Conservation (phyloP, 1,284 basidiomycete genomes). For the Microbotryomycetes sp. region DNA sequence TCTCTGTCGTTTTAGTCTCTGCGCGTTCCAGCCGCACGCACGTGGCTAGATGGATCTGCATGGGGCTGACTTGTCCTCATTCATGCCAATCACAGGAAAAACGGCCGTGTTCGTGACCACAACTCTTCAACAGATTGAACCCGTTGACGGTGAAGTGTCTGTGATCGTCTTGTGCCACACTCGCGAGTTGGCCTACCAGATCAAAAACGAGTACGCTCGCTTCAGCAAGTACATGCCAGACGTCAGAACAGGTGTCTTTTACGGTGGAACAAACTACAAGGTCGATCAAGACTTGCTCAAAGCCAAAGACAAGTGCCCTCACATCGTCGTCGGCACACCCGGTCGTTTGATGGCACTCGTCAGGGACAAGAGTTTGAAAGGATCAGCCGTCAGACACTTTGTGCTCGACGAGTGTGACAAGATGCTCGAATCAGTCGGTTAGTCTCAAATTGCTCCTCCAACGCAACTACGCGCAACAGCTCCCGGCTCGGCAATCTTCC, state of each 20-base stretch:
- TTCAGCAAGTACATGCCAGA: slow-evolving; percentile 99
- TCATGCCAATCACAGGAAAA: slow-evolving; percentile 57
- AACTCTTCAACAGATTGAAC: slow-evolving; percentile 96
- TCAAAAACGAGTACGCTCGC: slow-evolving; percentile 98
- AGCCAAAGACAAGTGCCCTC: slow-evolving; percentile 95
- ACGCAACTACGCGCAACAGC: not conserved
- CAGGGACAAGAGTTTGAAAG: slow-evolving; percentile 86
- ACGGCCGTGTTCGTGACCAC: slow-evolving; percentile 99
- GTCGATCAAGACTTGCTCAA: slow-evolving; percentile 92
- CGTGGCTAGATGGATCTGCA: not conserved
- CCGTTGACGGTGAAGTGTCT: slow-evolving; percentile 94
- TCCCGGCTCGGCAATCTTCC: no score
- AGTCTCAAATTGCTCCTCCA: slow-evolving; percentile 50
- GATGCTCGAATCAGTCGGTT: slow-evolving; percentile 99
- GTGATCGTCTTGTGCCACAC: slow-evolving; percentile 99
- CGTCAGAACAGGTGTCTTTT: slow-evolving; percentile 94
- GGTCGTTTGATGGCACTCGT: slow-evolving; percentile 89
- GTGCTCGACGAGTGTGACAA: slow-evolving; percentile 99
- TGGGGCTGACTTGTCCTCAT: no score
- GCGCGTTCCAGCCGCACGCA: not conserved
- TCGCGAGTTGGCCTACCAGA: slow-evolving; percentile 98
- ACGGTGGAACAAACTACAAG: slow-evolving; percentile 89
- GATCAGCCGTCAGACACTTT: slow-evolving; percentile 94
- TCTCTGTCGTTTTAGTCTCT: not conserved
- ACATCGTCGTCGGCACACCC: slow-evolving; percentile 97